phyloP scores from a whole-genome alignment of 2,329 filamentous ascomycete species.

The Pyricularia grisea region DNA sequence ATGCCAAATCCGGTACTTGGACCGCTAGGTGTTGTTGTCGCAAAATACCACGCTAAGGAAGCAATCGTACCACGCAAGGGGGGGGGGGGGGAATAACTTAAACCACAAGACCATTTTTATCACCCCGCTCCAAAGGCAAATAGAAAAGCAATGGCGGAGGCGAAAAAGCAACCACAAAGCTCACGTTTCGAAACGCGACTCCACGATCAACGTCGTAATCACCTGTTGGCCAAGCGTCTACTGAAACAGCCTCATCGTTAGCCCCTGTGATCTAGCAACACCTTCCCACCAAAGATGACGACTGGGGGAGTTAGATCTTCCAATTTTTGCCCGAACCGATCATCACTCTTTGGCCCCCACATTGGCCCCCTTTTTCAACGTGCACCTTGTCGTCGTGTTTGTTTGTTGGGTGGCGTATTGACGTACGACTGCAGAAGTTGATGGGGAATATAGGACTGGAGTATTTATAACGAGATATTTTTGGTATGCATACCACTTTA shows the following conservation, averaged over 20 bases:
- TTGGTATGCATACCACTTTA: neutral
- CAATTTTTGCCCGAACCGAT: neutral
- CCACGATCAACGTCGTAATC: conserved; percentile 1
- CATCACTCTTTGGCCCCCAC: neutral
- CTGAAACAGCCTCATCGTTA: neutral
- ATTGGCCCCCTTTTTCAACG: neutral
- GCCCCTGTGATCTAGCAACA: neutral
- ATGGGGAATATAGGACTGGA: neutral
- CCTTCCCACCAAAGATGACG: neutral
- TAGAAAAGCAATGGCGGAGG: neutral
- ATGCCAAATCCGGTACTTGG: neutral
- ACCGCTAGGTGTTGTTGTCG: neutral
- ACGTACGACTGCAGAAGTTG: neutral
- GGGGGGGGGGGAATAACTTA: neutral
- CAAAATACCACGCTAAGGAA: neutral
- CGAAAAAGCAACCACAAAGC: neutral
- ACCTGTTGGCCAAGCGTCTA: neutral
- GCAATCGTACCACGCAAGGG: neutral
- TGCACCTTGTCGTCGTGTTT: neutral
- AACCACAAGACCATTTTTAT: neutral
- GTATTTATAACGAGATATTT: neutral
- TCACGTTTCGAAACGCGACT: neutral
- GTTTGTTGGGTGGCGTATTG: neutral
- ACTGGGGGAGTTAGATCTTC: neutral
- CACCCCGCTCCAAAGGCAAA: neutral